Conservation (phyloP, 208 protist species). For the Leishmania turanica region DNA sequence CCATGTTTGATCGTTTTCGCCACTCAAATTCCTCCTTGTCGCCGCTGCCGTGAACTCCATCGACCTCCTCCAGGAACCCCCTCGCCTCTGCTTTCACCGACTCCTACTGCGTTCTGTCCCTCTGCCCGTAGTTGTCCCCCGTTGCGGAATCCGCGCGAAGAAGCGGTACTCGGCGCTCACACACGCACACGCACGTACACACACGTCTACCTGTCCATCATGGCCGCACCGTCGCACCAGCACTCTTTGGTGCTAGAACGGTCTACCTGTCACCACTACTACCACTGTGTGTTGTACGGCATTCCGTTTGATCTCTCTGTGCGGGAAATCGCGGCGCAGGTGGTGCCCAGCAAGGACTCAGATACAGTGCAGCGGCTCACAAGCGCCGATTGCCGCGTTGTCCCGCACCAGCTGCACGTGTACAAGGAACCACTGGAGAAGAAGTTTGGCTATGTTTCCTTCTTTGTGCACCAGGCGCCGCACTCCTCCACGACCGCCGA, state of each 20-base stretch:
- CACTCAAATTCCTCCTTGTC: background rate
- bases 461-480: slow-evolving; percentile 46
- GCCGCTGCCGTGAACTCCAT: background rate
- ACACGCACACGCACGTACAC: background rate
- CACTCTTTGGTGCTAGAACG: slow-evolving; percentile 23
- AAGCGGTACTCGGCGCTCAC: background rate
- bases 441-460: slow-evolving; percentile 83
- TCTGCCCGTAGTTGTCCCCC: background rate
- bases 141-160: background rate
- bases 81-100: background rate
- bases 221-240: background rate
- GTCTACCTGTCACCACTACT: slow-evolving; percentile 54
- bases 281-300: slow-evolving; percentile 60
- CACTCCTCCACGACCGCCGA: slow-evolving; percentile 16
- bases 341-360: slow-evolving; percentile 45
- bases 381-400: slow-evolving; percentile 38
- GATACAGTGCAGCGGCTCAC: slow-evolving; percentile 40
- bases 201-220: background rate
- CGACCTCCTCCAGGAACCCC: background rate
- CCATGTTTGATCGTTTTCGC: background rate
- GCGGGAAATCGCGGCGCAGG: slow-evolving; percentile 38
- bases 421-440: slow-evolving; percentile 76
- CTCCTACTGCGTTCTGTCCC: background rate
- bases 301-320: slow-evolving; percentile 50
- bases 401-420: slow-evolving; percentile 74